Evolutionary conservation across 441 rosid genomes (phyloP), one percentile per base, ranked within the genome.

Genomic region (Euphorbia celastroides): DNA sequence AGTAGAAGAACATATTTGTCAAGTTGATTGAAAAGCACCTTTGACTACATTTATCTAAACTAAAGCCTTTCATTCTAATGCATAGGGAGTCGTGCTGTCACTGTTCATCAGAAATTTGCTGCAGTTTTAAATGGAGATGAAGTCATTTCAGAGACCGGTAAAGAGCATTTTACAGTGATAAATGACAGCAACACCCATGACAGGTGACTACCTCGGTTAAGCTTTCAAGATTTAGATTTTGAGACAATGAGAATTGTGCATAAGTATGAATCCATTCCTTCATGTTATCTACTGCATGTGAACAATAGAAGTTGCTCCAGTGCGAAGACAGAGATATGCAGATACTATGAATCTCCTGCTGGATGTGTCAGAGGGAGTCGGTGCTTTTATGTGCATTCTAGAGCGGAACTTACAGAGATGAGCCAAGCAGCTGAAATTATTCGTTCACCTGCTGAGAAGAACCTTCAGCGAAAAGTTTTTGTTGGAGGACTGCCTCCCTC

Each of bases 401-500:
- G 77, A 57, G 82, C 74, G 75, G 82, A 79, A 54, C 80, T 63
- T 57, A 70, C 46, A 77, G 75, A 63, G 71, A 34, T 32, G 31
- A 82, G 74, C 55, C 73, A 54, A 31, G 75, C 70, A 77, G 63
- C 32, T 63, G 68, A 63, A 38, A 11, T 36, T 5, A 59, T 66
- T 67, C 79, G 70, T 64, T 76, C 71, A 57, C 42, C 65, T 32
- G n/a, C 41, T 19, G 36, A 64, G 56, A 34, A 41, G 64, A 70
- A 65, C 46, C 69, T 64, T 42, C 80, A 71, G 52, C 68, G 84
- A 52, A 84, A 72, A 71, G 64, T 87, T 64, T 87, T 87, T 70
- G 84, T 87, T 0, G 86, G 86, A 7, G 89, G 92, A 64, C 79
- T 87, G 57, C 88, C 83, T 61, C 64, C 71, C 55, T 65, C 74